A percentile compares a stretch with the other conserved stretches of the same genome.
These are phyloP conservation scores for Xylariaceae sp. DNA, from an alignment of 2,329 filamentous ascomycete species.

Conservation along the genomic window DNA sequence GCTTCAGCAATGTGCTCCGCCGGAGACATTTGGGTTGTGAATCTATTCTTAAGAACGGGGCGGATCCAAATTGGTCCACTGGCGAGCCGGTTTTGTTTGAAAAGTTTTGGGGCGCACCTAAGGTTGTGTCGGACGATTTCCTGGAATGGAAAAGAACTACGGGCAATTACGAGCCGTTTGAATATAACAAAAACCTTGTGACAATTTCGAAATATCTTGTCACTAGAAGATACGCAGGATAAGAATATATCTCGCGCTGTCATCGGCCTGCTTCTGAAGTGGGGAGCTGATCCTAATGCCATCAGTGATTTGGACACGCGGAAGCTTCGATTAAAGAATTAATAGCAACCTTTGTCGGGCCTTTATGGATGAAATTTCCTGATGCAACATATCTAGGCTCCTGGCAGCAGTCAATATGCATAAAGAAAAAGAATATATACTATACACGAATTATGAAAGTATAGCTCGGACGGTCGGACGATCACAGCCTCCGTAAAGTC, in stretches of 20 bases:
- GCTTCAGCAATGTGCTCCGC: background rate
- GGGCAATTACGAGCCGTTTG: background rate
- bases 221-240: too few species aligned
- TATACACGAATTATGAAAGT: too few species aligned
- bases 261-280: background rate
- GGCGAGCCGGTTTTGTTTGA: background rate
- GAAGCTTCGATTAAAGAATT: constrained; percentile 1
- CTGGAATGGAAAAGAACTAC: background rate
- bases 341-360: too few species aligned
- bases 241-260: too few species aligned
- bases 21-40: background rate
- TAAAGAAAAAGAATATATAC: too few species aligned
- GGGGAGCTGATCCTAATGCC: background rate
- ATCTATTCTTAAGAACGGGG: background rate
- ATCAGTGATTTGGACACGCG: background rate
- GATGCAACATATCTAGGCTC: too few species aligned
- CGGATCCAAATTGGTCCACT: background rate
- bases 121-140: background rate
- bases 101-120: background rate
- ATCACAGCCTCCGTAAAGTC: too few species aligned
- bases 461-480: too few species aligned
- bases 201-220: too few species aligned
- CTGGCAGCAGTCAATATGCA: too few species aligned
- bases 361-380: too few species aligned
- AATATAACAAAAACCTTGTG: constrained; percentile 2